Conservation (phyloP, 2,329 filamentous ascomycete species). For the Fusarium austroafricanum region DNA sequence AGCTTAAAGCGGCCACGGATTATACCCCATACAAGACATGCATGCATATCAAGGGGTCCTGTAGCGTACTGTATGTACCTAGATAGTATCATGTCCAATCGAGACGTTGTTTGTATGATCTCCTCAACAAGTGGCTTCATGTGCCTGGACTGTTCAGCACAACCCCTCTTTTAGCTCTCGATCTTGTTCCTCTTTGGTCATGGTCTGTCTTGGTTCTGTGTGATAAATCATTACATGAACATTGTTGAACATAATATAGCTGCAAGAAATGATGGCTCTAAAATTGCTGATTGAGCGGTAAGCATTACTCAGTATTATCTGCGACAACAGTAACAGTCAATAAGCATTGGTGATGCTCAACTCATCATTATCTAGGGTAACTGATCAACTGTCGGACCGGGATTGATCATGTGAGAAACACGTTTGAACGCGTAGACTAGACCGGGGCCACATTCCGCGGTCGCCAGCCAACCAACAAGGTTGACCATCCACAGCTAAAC, state of each 20-base stretch:
- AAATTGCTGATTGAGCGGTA: slow-evolving; percentile 14
- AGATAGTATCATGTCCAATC: neutral
- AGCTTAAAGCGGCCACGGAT: slow-evolving; percentile 18
- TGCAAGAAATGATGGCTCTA: neutral
- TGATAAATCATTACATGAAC: slow-evolving; percentile 22
- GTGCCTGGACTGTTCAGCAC: neutral
- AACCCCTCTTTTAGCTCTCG: slow-evolving; percentile 12
- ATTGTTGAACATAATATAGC: neutral
- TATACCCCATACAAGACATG: neutral
- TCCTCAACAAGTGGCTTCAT: slow-evolving; percentile 17
- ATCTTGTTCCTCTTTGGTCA: neutral
- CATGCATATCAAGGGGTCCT: neutral
- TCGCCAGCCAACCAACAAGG: slow-evolving; percentile 11
- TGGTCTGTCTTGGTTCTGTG: neutral
- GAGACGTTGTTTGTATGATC: neutral
- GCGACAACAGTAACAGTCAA: neutral
- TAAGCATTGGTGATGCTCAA: slow-evolving; percentile 18
- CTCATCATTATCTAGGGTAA: slow-evolving; percentile 28
- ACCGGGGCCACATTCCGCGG: neutral
- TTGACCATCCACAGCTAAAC: neutral
- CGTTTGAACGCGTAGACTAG: slow-evolving; percentile 15
- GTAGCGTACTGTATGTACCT: neutral
- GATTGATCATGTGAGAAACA: slow-evolving; percentile 14
- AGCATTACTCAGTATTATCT: slow-evolving; percentile 17
- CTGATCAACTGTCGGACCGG: slow-evolving; percentile 15